Base-by-base conservation (phyloP, 2,329 filamentous ascomycete genomes). In the Hirsutella rhossiliensis region DNA sequence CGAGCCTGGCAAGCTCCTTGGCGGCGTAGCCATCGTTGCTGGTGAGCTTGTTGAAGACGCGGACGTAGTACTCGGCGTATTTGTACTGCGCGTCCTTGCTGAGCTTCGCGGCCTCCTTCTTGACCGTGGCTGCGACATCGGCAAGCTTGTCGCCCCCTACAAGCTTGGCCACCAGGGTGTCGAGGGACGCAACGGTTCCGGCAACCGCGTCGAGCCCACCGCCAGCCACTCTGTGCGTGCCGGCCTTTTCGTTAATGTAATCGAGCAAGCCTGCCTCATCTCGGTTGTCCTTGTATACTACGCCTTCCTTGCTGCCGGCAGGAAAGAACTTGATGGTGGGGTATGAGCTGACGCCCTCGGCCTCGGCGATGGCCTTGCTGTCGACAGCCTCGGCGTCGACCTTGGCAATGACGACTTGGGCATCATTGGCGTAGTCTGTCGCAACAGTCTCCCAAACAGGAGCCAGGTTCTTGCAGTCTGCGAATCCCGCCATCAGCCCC, bases 301-400 rank as follows among this genome's bases (percentile, higher is more conserved):
- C 74, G 39, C 80, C 64, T 58, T 84, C 79, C 50, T 76, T 84
- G 59, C 80, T 85, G 54, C 88, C 89, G 63, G 84, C 84, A 54
- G 87, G 78, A 77, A 96, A 98, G 78, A 83, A 98, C 72, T 95
- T 95, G 73, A 98, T 95, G 50, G 92, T 98, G 41, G 92, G 92
- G 75, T 94, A 98, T 31, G 84, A 87, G 44, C 75, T 76, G 53
- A 98, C 78, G 48, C 81, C 87, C 60, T 92, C 82, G 42, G 82
- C 79, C 59, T 78, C 66, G 42, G 88, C 82, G 41, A 82, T 80
- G 38, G 76, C 76, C 69, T 95, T 96, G n/a, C n/a, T n/a, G n/a
- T n/a, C n/a, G 53, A 98, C 78, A 48, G 81, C 87, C 60, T 92
- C 82, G 59, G 87, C 89, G 61, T 98, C 90, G 49, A 98, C 84